phyloP scores from a whole-genome alignment of 129 eudicot species.

The Artemisia argyi region DNA sequence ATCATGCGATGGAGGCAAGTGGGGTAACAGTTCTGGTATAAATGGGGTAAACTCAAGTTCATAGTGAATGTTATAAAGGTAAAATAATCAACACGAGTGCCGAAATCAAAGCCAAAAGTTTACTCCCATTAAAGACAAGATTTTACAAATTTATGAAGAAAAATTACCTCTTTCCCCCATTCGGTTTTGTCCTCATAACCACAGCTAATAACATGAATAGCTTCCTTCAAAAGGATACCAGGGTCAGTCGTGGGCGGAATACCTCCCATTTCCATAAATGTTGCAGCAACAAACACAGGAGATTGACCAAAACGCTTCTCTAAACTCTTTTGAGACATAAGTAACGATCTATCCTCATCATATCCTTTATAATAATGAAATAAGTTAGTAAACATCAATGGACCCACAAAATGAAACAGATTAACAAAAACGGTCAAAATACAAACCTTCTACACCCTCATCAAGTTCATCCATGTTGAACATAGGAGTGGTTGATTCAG shows the following conservation, averaged over 20 bases:
- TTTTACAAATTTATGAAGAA: neutral
- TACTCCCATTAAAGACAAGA: neutral
- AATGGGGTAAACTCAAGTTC: neutral
- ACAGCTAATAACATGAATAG: conserved; percentile 86
- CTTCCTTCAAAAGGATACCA: conserved; percentile 74
- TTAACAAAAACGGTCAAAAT: neutral
- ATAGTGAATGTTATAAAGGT: neutral
- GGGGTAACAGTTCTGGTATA: neutral
- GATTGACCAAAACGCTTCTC: conserved; percentile 93
- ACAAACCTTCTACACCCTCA: conserved; percentile 74
- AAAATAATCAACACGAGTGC: neutral
- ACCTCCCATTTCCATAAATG: conserved; percentile 88
- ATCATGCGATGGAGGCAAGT: neutral
- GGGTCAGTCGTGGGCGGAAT: conserved; percentile 85
- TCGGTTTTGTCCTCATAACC: conserved; percentile 86
- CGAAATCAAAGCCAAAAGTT: neutral
- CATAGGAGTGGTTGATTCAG: conserved; percentile 78
- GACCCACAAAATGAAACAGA: neutral
- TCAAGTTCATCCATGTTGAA: conserved; percentile 78
- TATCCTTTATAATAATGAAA: conserved; percentile 46
- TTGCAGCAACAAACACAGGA: conserved; percentile 81
- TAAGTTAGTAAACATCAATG: conserved; percentile 2
- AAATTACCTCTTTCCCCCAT: conserved; percentile 89
- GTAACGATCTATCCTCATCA: conserved; percentile 76
- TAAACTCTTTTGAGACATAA: conserved; percentile 83